phyloP scores from a whole-genome alignment of 2,329 filamentous ascomycete species.

The Trichoderma simmonsii region DNA sequence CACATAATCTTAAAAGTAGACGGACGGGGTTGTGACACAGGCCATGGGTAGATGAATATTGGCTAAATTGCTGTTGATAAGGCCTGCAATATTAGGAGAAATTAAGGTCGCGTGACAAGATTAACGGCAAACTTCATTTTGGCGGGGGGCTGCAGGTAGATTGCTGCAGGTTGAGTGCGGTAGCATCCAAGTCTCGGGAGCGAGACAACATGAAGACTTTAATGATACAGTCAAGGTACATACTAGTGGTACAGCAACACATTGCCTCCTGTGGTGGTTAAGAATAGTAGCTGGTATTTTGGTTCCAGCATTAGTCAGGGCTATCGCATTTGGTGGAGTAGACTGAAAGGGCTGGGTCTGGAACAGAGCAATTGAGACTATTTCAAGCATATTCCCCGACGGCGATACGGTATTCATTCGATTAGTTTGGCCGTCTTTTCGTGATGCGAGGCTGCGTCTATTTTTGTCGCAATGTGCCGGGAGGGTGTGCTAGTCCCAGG shows the following conservation, averaged over 20 bases:
- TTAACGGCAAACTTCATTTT: background rate
- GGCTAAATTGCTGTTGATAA: slow-evolving; percentile 12
- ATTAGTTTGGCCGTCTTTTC: background rate
- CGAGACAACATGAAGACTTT: background rate
- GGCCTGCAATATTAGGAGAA: background rate
- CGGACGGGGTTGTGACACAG: background rate
- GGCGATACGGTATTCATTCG: background rate
- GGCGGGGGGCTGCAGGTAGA: background rate
- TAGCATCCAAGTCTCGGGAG: background rate
- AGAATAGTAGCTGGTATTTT: background rate
- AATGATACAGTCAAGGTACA: background rate
- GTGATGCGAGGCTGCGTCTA: slow-evolving; percentile 1
- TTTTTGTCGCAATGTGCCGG: slow-evolving; percentile 1
- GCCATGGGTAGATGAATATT: background rate
- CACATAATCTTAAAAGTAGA: background rate
- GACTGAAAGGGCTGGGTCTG: background rate
- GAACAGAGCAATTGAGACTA: background rate
- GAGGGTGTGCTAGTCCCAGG: background rate
- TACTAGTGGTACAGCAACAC: background rate
- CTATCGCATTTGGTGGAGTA: background rate
- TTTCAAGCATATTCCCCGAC: background rate
- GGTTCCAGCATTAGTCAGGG: background rate
- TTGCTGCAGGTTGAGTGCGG: background rate
- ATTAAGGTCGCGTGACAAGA: slow-evolving; percentile 9
- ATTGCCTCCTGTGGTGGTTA: background rate